A percentile compares a stretch with the other conserved stretches of the same genome.
phyloP scores from a whole-genome alignment of 1,139 yeast species.

The Nakaseomyces glabratus region DNA sequence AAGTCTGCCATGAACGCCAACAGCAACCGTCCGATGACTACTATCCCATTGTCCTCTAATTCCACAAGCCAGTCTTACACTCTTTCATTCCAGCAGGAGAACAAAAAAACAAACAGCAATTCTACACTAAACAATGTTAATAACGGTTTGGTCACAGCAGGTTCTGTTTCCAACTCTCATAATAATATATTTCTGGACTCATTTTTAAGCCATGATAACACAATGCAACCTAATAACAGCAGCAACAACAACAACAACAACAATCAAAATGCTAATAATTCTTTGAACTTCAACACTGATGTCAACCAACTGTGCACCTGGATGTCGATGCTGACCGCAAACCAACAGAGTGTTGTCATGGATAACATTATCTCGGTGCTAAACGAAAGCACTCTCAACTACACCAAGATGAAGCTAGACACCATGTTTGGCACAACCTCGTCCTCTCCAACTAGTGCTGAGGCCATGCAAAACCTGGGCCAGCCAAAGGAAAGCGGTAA shows the following conservation, averaged over 20 bases:
- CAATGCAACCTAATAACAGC: slow-evolving; percentile 24
- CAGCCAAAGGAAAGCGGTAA: slow-evolving; percentile 14
- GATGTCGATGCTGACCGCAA: slow-evolving; percentile 48
- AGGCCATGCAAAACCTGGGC: slow-evolving; percentile 1
- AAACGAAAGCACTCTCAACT: slow-evolving; percentile 41
- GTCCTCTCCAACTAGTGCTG: slow-evolving; percentile 1
- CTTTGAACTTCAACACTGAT: slow-evolving; percentile 37
- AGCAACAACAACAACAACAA: slow-evolving; percentile 9
- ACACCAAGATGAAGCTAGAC: slow-evolving; percentile 36
- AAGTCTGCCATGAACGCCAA: neutral
- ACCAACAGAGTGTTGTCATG: slow-evolving; percentile 50
- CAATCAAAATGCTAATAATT: slow-evolving; percentile 17
- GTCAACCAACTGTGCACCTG: slow-evolving; percentile 49
- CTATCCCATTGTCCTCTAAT: slow-evolving; percentile 1
- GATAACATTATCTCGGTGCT: slow-evolving; percentile 47
- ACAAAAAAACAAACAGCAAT: neutral
- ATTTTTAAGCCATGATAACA: slow-evolving; percentile 23
- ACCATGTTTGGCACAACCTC: slow-evolving; percentile 19
- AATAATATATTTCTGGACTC: slow-evolving; percentile 7
- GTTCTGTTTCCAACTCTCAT: slow-evolving; percentile 5
- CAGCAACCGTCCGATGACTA: slow-evolving; percentile 4
- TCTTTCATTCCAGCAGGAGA: neutral
- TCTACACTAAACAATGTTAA: slow-evolving; percentile 3
- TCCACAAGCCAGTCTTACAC: slow-evolving; percentile 1
- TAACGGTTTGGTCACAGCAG: slow-evolving; percentile 6